Evolutionary conservation across 208 protist species (phyloP).

Genomic region (Blechomonas ayalai): DNA sequence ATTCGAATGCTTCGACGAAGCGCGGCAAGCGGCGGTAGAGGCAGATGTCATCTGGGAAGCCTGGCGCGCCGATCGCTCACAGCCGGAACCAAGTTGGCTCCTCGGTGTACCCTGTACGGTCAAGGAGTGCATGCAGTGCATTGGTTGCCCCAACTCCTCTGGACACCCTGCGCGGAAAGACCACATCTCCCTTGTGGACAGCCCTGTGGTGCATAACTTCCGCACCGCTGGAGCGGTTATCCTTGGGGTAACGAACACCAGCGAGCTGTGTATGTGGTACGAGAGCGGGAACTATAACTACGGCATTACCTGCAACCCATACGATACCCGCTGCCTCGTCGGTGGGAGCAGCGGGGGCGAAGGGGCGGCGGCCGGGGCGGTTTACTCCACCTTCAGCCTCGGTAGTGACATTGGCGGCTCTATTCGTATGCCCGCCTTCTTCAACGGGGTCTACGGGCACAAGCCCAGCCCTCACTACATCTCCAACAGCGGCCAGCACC

Average conservation of each 20-base stretch:
- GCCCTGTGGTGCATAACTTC: slow-evolving; percentile 79
- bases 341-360: slow-evolving; percentile 87
- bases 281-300: slow-evolving; percentile 88
- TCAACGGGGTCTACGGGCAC: slow-evolving; percentile 87
- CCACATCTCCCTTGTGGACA: slow-evolving; percentile 47
- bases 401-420: slow-evolving; percentile 88
- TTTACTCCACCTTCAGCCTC: slow-evolving; percentile 74
- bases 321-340: slow-evolving; percentile 74
- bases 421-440: slow-evolving; percentile 87
- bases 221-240: slow-evolving; percentile 85
- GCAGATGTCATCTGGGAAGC: slow-evolving; percentile 56
- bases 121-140: slow-evolving; percentile 79
- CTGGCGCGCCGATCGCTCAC: slow-evolving; percentile 39
- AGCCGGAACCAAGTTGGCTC: slow-evolving; percentile 62
- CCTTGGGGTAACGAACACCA: slow-evolving; percentile 87
- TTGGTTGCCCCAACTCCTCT: slow-evolving; percentile 73
- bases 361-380: slow-evolving; percentile 66
- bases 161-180: slow-evolving; percentile 45
- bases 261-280: slow-evolving; percentile 86
- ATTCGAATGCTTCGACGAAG: slow-evolving; percentile 82
- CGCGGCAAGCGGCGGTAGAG: slow-evolving; percentile 29
- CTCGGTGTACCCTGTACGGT: slow-evolving; percentile 83
- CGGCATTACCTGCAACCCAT: slow-evolving; percentile 87
- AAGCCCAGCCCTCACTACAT: slow-evolving; percentile 84
- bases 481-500: slow-evolving; percentile 73